Conservation (phyloP, 2,329 filamentous ascomycete species). For the Nannizzia gypsea region DNA sequence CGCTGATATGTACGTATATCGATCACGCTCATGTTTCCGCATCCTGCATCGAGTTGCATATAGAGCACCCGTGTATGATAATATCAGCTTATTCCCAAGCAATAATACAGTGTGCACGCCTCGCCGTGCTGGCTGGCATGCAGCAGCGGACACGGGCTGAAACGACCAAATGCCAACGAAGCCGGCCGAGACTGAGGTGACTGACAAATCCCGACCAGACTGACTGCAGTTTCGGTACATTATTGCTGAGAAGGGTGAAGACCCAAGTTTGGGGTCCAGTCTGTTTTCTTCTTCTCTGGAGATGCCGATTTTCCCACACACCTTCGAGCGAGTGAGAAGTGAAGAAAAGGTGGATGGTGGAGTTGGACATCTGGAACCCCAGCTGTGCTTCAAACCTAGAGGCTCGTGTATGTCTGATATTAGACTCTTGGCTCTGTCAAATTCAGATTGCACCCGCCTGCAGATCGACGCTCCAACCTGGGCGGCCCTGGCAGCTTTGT, state of each 20-base stretch:
- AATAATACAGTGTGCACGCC: not conserved
- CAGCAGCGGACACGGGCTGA: not conserved
- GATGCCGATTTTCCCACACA: not conserved
- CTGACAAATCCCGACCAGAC: not conserved
- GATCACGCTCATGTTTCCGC: not conserved
- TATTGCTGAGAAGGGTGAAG: not conserved
- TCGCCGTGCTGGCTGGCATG: not conserved
- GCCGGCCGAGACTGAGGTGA: slow-evolving; percentile 1
- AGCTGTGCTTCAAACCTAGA: slow-evolving; percentile 4
- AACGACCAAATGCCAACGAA: slow-evolving; percentile 1
- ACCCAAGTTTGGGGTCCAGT: not conserved
- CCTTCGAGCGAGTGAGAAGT: not conserved
- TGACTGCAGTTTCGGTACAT: not conserved
- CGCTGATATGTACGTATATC: not conserved
- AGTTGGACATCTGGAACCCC: slow-evolving; percentile 3
- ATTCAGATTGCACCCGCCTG: slow-evolving; percentile 2
- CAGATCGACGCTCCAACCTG: slow-evolving; percentile 1
- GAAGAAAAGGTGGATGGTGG: not conserved
- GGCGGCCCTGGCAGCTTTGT: slow-evolving; percentile 2
- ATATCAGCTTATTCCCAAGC: slow-evolving; percentile 1
- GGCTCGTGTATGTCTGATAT: slow-evolving; percentile 5
- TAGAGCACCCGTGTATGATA: not conserved
- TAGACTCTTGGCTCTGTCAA: not conserved
- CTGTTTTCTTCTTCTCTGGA: not conserved
- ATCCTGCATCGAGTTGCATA: not conserved